These are phyloP conservation scores for Polyporus tsugae DNA, from an alignment of 1,284 basidiomycete species.

Conservation along the genomic window DNA sequence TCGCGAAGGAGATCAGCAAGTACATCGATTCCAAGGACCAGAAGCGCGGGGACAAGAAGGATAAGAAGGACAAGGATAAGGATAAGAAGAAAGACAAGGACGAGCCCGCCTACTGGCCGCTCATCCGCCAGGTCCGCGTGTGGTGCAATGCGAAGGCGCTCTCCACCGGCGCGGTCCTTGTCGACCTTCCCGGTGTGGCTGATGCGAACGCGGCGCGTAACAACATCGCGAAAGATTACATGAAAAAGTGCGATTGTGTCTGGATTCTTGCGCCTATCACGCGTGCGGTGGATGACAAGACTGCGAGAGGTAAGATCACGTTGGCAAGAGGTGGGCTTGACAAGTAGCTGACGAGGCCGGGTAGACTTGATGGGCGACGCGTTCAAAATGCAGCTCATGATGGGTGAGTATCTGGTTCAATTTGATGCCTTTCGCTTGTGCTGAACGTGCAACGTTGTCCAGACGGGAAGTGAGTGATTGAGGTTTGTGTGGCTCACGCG, in stretches of 20 bases:
- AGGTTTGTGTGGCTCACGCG: background rate
- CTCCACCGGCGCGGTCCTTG: slow-evolving; percentile 63
- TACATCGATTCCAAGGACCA: slow-evolving; percentile 73
- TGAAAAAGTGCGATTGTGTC: slow-evolving; percentile 65
- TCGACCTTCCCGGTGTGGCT: slow-evolving; percentile 69
- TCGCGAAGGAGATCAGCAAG: slow-evolving; percentile 62
- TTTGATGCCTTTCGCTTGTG: background rate
- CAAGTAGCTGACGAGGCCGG: background rate
- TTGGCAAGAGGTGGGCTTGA: background rate
- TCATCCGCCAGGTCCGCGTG: slow-evolving; percentile 68
- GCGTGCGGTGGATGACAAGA: slow-evolving; percentile 65
- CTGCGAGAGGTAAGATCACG: slow-evolving; percentile 54
- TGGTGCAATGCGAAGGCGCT: slow-evolving; percentile 59
- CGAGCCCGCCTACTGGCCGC: slow-evolving; percentile 64
- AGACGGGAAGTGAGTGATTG: slow-evolving; percentile 59
- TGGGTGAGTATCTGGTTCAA: slow-evolving; percentile 39
- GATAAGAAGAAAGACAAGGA: slow-evolving; percentile 45
- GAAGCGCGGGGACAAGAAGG: slow-evolving; percentile 52
- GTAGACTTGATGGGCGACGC: slow-evolving; percentile 66
- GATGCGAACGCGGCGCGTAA: slow-evolving; percentile 67
- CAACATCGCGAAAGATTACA: slow-evolving; percentile 64
- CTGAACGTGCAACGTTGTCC: slow-evolving; percentile 7
- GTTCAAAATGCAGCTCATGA: slow-evolving; percentile 68
- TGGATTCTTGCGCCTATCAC: slow-evolving; percentile 66
- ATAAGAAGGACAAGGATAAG: slow-evolving; percentile 50